Percentiles rank a stretch among this genome's conserved stretches.
phyloP scores from a whole-genome alignment of 257 asterid genomes.

The Misopates orontium region DNA sequence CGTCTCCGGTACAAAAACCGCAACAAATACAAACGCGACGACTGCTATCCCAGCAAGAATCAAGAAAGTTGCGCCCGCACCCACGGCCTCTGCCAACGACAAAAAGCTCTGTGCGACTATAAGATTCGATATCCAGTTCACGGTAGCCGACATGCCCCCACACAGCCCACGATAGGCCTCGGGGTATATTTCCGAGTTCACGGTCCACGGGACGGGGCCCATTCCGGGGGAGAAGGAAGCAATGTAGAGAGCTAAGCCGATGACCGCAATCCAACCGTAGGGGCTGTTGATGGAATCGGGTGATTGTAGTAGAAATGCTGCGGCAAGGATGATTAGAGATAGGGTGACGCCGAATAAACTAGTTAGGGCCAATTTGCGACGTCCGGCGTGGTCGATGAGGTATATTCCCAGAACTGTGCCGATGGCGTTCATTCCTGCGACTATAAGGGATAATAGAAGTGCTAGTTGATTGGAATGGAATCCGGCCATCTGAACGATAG shows the following conservation, averaged over 20 bases:
- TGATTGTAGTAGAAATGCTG: slow-evolving; percentile 54
- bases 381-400: slow-evolving; percentile 77
- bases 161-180: slow-evolving; percentile 83
- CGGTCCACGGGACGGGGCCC: slow-evolving; percentile 98
- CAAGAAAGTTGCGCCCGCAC: slow-evolving; percentile 71
- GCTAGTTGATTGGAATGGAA: slow-evolving; percentile 78
- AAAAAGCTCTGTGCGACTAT: slow-evolving; percentile 83
- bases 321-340: slow-evolving; percentile 63
- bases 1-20: slow-evolving; percentile 73
- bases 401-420: slow-evolving; percentile 87
- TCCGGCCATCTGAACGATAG: slow-evolving; percentile 96
- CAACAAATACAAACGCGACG: slow-evolving; percentile 64
- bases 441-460: slow-evolving; percentile 71
- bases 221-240: slow-evolving; percentile 86
- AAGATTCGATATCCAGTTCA: slow-evolving; percentile 87
- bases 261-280: slow-evolving; percentile 80
- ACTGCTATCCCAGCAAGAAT: slow-evolving; percentile 69
- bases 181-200: slow-evolving; percentile 87
- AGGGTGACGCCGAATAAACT: slow-evolving; percentile 77
- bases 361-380: slow-evolving; percentile 68
- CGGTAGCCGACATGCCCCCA: slow-evolving; percentile 96
- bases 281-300: slow-evolving; percentile 32
- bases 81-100: slow-evolving; percentile 61
- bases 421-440: slow-evolving; percentile 71
- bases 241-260: slow-evolving; percentile 75